Evolutionary conservation across 805 yeast genomes (phyloP), one percentile per base, ranked within the genome.

Genomic region (Candida sonorensis): DNA sequence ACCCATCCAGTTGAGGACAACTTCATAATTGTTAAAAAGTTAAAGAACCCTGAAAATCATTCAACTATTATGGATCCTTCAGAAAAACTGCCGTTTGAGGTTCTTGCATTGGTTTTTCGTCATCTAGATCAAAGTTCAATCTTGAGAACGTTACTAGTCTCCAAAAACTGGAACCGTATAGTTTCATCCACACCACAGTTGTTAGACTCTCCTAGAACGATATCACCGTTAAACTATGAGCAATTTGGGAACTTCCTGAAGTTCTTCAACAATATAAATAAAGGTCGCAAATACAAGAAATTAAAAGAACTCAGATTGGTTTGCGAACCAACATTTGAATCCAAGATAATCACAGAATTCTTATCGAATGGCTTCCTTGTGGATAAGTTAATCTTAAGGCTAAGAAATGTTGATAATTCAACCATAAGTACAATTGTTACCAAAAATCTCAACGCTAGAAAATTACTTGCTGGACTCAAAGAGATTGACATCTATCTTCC

Each of bases 41-140:
- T 17, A 7, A 17, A 18, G 12, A 26, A 15, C 16, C n/a, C n/a
- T n/a, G n/a, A n/a, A n/a, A n/a, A n/a, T n/a, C n/a, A n/a, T n/a
- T n/a, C 8, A 18, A 18, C 21, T 18, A 13, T 17, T 17, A 13
- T 31, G 8, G 59, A 56, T 32, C 53, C 55, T 2, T 12, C 51
- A 3, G 13, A 23, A 5, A 18, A 23, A 4, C 37, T 56, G 7
- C 61, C 61, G 2, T 31, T 37, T n/a, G 60, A 56, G 28, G 9
- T 55, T 4, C 20, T 41, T n/a, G 23, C 26, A 2, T 7, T 15
- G 1, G 34, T 55, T 3, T 23, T 51, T 10, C 18, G 17, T 2
- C 14, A 29, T 3, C 26, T 53, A 14, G 44, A 44, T 29, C 45
- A 45, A 18, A 10, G 22, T 9, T 26, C 42, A 2, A 17, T 44